These are phyloP conservation scores for Tuber calosporum DNA, from an alignment of 495 filamentous ascomycete genomes.

Conservation along the genomic window DNA sequence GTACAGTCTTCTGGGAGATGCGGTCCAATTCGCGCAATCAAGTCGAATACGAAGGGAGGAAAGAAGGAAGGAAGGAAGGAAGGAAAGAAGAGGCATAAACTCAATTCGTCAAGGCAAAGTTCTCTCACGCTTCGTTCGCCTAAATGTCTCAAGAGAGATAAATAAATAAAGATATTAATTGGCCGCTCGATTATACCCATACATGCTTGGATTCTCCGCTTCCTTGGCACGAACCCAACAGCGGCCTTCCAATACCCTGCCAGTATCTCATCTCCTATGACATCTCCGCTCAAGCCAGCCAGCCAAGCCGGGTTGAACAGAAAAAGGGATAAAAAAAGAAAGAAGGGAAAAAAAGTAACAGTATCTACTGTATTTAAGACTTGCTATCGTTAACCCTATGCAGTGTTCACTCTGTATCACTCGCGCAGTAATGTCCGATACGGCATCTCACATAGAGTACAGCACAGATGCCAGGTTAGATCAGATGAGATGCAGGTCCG, in stretches of 20 bases:
- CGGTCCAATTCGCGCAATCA: neutral
- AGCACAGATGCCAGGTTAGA: neutral
- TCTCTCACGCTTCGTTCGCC: neutral
- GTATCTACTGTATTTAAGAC: neutral
- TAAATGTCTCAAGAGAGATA: neutral
- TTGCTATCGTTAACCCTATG: neutral
- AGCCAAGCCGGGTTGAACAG: neutral
- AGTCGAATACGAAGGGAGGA: neutral
- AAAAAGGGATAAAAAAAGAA: neutral
- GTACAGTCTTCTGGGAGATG: neutral
- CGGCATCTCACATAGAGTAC: neutral
- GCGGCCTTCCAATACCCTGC: neutral
- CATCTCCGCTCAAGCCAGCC: slow-evolving; percentile 8
- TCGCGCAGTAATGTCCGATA: neutral
- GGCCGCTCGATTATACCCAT: neutral
- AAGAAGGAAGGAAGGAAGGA: no score
- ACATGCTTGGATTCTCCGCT: neutral
- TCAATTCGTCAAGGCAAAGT: neutral
- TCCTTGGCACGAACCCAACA: neutral
- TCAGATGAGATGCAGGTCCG: slow-evolving; percentile 5
- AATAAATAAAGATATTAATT: neutral
- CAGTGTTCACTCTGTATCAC: neutral
- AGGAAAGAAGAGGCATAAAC: neutral
- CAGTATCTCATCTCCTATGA: neutral
- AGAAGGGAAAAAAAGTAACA: neutral